Evolutionary conservation across 1,139 yeast species (phyloP), one percentile per base, ranked within the genome.

Genomic region (Debaryomycetaceae sp.): DNA sequence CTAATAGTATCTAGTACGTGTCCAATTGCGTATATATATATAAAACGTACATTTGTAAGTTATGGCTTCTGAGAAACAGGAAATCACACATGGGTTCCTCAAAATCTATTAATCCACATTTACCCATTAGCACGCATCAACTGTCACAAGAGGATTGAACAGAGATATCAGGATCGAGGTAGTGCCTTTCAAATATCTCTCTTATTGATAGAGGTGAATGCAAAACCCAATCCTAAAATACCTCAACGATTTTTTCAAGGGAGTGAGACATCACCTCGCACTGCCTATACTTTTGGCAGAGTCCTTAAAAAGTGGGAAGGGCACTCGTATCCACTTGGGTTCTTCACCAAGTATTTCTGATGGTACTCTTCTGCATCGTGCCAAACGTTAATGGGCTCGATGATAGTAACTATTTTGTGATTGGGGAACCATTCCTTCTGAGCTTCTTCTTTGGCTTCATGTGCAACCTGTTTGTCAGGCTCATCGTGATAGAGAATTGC

Each of bases 331-430:
- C 97, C 97, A 4, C 68, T 65, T 1, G 96, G 95, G 58, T 91
- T 88, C 55, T 79, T 81, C 41, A 73, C 72, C 55, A 91, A 70
- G 60, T 92, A 92, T 45, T 75, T 57, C 58, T 92, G 98, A 60
- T 92, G 98, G 60, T 91, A 92, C 31, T 81, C 89, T 63, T 92
- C 98, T 15, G 98, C 98, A 56, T 91, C 96, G 68, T 83, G 83
- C 75, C 88, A 92, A 41, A 71, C 71, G 40, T 70, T 61, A 40
- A 87, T 74, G 13, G 87, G 85, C 53, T 79, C 87, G 41, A 91
- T 78, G 38, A 67, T 67, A 1, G 98, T 89, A 39, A 70, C 85
- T 15, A 64, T 58, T 33, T 54, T 48, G 44, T 70, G 63, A 43
- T 67, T 61, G 13, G 78, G 77, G 50, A 71, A 73, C 73, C 73